Percentiles rank a stretch among this genome's conserved stretches.
These are phyloP conservation scores for Pisolithus thermaeus DNA, from an alignment of 1,284 basidiomycete genomes.

Conservation along the genomic window DNA sequence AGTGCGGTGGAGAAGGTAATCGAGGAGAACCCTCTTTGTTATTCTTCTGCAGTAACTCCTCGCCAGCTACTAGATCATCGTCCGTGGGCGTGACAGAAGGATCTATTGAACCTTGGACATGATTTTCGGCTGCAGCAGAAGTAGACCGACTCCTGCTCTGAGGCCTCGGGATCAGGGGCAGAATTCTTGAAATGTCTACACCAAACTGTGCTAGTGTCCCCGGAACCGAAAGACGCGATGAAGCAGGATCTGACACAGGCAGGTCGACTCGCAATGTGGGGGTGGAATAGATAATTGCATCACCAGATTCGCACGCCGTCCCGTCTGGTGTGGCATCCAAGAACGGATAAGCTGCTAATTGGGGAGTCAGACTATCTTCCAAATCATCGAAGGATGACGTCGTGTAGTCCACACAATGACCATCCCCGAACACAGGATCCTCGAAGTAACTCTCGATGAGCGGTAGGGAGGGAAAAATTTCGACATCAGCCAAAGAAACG, in stretches of 20 bases:
- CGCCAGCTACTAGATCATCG: too few relatives aligned
- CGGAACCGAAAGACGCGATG: background rate
- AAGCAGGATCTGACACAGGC: background rate
- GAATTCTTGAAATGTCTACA: too few relatives aligned
- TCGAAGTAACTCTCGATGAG: background rate
- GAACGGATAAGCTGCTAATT: background rate
- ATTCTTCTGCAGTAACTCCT: too few relatives aligned
- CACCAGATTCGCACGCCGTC: background rate
- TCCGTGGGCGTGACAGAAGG: background rate
- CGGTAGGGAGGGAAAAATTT: background rate
- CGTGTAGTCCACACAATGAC: background rate
- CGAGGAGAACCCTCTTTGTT: too few relatives aligned
- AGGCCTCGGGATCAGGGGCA: background rate
- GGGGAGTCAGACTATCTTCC: background rate
- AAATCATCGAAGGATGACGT: background rate
- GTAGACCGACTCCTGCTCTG: background rate
- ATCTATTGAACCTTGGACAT: background rate
- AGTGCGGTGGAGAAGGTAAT: too few relatives aligned
- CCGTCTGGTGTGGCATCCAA: conserved; percentile 1
- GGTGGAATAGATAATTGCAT: background rate
- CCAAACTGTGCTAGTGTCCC: background rate
- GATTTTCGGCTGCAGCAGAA: background rate
- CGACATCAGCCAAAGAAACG: background rate
- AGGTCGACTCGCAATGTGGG: background rate
- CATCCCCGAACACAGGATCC: background rate